Base-by-base conservation (phyloP, 495 filamentous ascomycete species). In the Schizothecium vesticola region DNA sequence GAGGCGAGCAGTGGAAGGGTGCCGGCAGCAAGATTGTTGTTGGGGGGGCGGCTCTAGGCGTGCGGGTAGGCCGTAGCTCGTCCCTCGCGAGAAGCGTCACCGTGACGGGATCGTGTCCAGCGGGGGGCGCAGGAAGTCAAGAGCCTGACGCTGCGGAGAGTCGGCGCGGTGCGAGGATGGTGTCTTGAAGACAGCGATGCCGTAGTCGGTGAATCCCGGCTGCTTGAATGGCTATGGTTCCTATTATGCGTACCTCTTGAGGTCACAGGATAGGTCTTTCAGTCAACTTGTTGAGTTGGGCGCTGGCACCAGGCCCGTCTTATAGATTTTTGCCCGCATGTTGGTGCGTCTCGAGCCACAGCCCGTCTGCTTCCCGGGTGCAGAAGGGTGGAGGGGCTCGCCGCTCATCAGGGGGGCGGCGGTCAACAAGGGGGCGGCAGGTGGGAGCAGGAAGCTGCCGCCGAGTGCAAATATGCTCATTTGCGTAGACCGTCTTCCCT, bases 271-370 rank as follows among this genome's bases (percentile, higher is more conserved):
- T 51, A 51, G 43, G 43, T 51, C 43, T n/a, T 43, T 51, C 43
- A n/a, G 43, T 51, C 43, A 51, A 51, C 43, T 3, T 51, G 43
- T 51, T 51, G 43, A n/a, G 43, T 51, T 73, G 75, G 72, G 62
- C 70, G 66, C 71, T 72, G 74, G 79, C 72, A 72, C 65, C 68
- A 70, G 68, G 69, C 61, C 67, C 68, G 71, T 78, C 76, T 80
- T 79, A 81, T 82, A 81, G 71, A 65, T 58, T 73, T 73, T 70
- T 73, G 68, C 51, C 66, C 67, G 33, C 36, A 69, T 68, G 64
- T 65, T 61, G 56, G 65, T 66, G 65, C 29, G 65, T 60, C 22
- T 59, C 11, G 28, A 26, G 8, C 62, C 28, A n/a, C 33, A 64
- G 62, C 22, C 29, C 36, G 36, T 64, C 11, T 64, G 21, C 21